Percentiles rank a stretch among this genome's conserved stretches.
phyloP scores from a whole-genome alignment of 768 basidiomycete species.

The Termitomyces sp. region DNA sequence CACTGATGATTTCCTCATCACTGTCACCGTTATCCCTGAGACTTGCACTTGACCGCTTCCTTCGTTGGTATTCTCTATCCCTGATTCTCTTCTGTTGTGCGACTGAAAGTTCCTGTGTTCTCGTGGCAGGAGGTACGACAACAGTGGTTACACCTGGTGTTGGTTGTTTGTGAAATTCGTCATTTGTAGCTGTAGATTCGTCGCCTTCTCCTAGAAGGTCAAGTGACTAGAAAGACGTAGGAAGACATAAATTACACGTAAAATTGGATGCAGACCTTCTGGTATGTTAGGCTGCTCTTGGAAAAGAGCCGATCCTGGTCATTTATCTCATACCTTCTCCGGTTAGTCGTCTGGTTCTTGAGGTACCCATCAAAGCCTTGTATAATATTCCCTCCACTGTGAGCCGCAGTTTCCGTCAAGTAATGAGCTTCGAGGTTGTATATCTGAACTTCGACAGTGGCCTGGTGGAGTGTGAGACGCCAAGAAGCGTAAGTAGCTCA shows the following conservation, averaged over 20 bases:
- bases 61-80: conserved; percentile 79
- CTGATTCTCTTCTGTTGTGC: conserved; percentile 72
- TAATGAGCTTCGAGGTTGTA: conserved; percentile 74
- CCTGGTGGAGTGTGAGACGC: conserved; percentile 35
- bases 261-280: conserved; percentile 48
- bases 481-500: neutral
- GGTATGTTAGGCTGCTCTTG: conserved; percentile 70
- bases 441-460: conserved; percentile 72
- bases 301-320: conserved; percentile 81
- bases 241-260: neutral
- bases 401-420: conserved; percentile 68
- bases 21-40: conserved; percentile 67
- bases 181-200: conserved; percentile 45
- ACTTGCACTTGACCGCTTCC: conserved; percentile 63
- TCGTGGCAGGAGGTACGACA: conserved; percentile 68
- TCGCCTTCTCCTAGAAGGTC: conserved; percentile 73
- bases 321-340: conserved; percentile 70
- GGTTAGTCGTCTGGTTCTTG: conserved; percentile 63
- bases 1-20: conserved; percentile 60
- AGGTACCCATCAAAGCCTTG: conserved; percentile 85
- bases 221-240: conserved; percentile 47
- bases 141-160: conserved; percentile 74
- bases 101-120: conserved; percentile 59
- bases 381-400: conserved; percentile 82
- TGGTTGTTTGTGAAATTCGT: conserved; percentile 63